Conservation (phyloP, 805 yeast species). For the Lachancea quebecensis region DNA sequence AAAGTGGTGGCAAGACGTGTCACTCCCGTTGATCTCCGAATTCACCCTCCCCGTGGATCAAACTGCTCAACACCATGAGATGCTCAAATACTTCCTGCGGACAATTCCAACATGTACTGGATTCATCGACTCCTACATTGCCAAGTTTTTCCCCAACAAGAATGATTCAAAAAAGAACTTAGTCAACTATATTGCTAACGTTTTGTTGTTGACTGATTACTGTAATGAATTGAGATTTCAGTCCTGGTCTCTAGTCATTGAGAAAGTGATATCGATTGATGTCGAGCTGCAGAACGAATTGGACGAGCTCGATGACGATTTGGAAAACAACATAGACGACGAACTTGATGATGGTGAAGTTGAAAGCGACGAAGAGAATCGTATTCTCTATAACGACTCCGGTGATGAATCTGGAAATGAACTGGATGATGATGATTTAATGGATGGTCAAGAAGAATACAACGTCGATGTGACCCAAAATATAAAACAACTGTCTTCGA, state of each 20-base stretch:
- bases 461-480: conserved; percentile 41
- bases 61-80: conserved; percentile 52
- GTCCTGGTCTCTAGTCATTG: conserved; percentile 75
- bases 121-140: conserved; percentile 51
- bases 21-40: conserved; percentile 56
- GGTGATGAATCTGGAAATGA: conserved; percentile 30
- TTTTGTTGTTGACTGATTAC: conserved; percentile 54
- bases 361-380: conserved; percentile 23
- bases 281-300: conserved; percentile 86
- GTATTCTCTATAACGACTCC: conserved; percentile 32
- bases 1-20: conserved; percentile 84
- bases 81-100: conserved; percentile 55
- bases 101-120: conserved; percentile 78
- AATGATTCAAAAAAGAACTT: conserved; percentile 48
- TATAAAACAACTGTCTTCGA: conserved; percentile 48
- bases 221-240: conserved; percentile 68
- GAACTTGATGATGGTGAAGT: conserved; percentile 33
- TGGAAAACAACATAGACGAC: conserved; percentile 48
- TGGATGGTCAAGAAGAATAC: conserved; percentile 41
- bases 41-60: conserved; percentile 36
- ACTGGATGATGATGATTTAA: conserved; percentile 26
- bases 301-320: conserved; percentile 76
- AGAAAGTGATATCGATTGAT: conserved; percentile 76
- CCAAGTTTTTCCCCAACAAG: conserved; percentile 72
- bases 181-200: conserved; percentile 58